These are phyloP conservation scores for Penicillium vulpinum DNA, from an alignment of 2,329 filamentous ascomycete species.

Conservation along the genomic window DNA sequence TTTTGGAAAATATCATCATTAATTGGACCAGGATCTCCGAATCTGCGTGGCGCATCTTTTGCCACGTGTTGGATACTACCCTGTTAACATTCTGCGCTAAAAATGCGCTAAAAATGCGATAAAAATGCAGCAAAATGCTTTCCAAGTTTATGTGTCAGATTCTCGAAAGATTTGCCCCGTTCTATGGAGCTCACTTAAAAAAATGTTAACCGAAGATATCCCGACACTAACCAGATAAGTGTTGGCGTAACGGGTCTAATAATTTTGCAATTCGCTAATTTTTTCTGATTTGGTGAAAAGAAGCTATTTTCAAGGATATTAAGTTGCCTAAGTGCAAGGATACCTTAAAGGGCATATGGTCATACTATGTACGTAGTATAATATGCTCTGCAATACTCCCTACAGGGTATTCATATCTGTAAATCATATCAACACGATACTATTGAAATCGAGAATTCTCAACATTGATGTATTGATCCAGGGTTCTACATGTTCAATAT, in stretches of 20 bases:
- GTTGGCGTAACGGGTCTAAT: neutral
- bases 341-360: neutral
- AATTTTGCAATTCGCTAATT: neutral
- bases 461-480: neutral
- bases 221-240: constrained; percentile 1
- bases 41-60: neutral
- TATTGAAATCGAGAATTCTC: neutral
- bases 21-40: constrained; percentile 1
- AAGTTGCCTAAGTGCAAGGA: neutral
- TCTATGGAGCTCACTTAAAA: neutral
- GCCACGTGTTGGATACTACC: neutral
- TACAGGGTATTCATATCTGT: too few relatives aligned
- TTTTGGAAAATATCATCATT: neutral
- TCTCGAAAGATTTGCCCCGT: neutral
- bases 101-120: too few relatives aligned
- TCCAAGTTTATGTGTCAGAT: neutral
- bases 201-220: neutral
- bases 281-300: neutral
- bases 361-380: too few relatives aligned
- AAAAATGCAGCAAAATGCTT: too few relatives aligned
- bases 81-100: too few relatives aligned
- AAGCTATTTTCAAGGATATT: neutral
- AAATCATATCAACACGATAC: too few relatives aligned
- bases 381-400: too few relatives aligned
- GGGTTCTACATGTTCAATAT: neutral